phyloP scores from a whole-genome alignment of 73 alveolate genomes.

The Blepharisma stoltei region DNA sequence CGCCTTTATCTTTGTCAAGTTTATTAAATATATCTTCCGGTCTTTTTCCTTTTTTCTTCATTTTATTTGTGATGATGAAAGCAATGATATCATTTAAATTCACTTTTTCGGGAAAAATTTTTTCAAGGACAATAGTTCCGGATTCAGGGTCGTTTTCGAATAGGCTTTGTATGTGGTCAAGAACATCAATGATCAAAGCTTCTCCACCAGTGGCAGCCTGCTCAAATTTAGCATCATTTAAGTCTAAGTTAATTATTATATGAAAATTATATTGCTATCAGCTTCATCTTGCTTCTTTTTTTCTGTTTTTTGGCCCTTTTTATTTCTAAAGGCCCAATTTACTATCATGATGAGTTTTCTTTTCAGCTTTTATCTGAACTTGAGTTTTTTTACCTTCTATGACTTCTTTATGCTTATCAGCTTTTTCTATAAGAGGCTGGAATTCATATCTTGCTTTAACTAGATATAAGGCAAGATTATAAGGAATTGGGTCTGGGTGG shows the following conservation, averaged over 20 bases:
- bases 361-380: neutral
- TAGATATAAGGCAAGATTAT: neutral
- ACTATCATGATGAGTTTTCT: neutral
- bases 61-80: neutral
- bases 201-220: neutral
- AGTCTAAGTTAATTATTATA: too few relatives aligned
- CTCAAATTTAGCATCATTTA: neutral
- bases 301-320: too few relatives aligned
- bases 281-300: too few relatives aligned
- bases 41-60: neutral
- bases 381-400: neutral
- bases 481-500: neutral
- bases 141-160: neutral
- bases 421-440: constrained; percentile 8
- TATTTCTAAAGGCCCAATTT: too few relatives aligned
- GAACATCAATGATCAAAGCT: neutral
- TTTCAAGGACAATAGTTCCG: neutral
- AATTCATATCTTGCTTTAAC: constrained; percentile 1
- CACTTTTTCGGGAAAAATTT: neutral
- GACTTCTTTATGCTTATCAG: neutral
- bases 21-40: neutral
- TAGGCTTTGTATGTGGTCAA: neutral
- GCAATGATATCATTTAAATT: neutral
- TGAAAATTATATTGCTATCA: too few relatives aligned
- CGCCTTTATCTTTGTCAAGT: constrained; percentile 10